phyloP scores from a whole-genome alignment of 306 rosid genomes.

The Phaseolus lunatus region DNA sequence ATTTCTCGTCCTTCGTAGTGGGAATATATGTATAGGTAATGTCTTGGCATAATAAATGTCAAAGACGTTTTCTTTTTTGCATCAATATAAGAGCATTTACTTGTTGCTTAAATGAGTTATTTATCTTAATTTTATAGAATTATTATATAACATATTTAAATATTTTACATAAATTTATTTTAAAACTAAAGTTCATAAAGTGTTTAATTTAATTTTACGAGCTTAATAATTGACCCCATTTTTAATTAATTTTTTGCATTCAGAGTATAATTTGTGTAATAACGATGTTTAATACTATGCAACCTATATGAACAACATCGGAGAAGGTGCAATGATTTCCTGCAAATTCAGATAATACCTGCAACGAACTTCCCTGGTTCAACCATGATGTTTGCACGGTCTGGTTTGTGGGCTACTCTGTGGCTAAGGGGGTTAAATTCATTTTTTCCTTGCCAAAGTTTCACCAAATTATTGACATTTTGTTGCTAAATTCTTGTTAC shows the following conservation, averaged over 20 bases:
- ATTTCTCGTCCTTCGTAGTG: constrained; percentile 26
- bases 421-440: background rate
- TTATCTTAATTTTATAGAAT: no score
- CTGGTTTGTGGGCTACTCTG: background rate
- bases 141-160: no score
- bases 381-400: background rate
- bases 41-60: constrained; percentile 20
- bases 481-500: background rate
- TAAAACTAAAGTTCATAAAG: no score
- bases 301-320: no score
- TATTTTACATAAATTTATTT: no score
- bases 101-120: no score
- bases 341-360: background rate
- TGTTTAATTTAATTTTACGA: no score
- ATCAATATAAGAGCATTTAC: no score
- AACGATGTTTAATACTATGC: no score
- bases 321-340: background rate
- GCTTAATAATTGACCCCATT: no score
- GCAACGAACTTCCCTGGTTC: background rate
- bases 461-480: background rate
- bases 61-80: constrained; percentile 3
- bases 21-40: constrained; percentile 30
- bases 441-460: background rate
- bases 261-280: no score
- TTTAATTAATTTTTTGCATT: no score